Conservation (phyloP, 2,329 filamentous ascomycete genomes). For the Diplodia corticola region DNA sequence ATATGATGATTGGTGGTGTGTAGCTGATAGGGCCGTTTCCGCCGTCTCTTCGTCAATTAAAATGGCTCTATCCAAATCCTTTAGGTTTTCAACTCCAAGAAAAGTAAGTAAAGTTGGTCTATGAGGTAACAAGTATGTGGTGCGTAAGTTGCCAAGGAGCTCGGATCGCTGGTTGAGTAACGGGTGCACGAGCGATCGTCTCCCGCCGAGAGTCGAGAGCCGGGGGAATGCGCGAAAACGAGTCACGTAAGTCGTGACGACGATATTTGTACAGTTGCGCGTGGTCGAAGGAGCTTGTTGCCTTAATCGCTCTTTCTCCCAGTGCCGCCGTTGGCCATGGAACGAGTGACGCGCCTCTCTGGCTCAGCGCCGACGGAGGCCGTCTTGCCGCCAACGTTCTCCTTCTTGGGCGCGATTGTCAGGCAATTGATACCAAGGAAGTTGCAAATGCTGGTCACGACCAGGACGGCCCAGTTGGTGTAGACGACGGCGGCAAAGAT, state of each 20-base stretch:
- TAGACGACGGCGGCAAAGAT: conserved; percentile 82
- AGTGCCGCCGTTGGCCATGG: conserved; percentile 17
- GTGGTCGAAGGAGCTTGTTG: not conserved
- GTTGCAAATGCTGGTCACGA: conserved; percentile 86
- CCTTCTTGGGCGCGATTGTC: conserved; percentile 63
- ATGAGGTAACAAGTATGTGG: not conserved
- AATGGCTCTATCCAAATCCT: conserved; percentile 17
- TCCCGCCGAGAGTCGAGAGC: not conserved
- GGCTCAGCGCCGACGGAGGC: not conserved
- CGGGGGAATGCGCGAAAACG: not conserved
- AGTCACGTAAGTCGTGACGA: conserved; percentile 1
- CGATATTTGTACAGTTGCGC: not conserved
- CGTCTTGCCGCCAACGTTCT: conserved; percentile 25
- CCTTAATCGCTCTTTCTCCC: conserved; percentile 17
- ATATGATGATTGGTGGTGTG: not conserved
- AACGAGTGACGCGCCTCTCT: conserved; percentile 12
- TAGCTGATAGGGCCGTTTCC: conserved; percentile 15
- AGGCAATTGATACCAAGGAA: conserved; percentile 93
- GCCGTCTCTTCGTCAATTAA: conserved; percentile 23
- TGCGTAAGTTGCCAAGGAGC: not conserved
- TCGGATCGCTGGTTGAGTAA: not conserved
- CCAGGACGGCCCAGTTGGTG: conserved; percentile 87
- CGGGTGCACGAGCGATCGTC: not conserved
- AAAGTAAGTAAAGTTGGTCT: not conserved
- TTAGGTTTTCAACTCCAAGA: not conserved